A percentile compares a stretch with the other conserved stretches of the same genome.
Conservation (phyloP, 352 stramenopile genomes). For the Ophiocytium majus region DNA sequence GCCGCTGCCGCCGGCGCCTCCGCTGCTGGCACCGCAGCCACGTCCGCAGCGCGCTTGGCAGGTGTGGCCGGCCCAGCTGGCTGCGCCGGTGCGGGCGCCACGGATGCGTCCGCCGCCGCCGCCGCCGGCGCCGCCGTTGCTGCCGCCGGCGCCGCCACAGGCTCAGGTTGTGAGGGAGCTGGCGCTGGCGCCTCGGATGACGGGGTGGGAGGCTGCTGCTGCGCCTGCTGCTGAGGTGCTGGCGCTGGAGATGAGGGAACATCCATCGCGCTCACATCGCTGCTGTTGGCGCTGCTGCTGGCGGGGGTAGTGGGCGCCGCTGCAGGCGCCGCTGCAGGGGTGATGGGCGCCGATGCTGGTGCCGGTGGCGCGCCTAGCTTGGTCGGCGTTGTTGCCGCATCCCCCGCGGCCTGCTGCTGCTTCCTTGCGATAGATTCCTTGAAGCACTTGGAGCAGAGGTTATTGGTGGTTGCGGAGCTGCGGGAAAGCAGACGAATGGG, state of each 20-base stretch:
- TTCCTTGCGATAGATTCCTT: constrained; percentile 18
- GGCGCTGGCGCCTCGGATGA: not conserved
- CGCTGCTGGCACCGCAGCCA: not conserved
- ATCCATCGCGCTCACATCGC: not conserved
- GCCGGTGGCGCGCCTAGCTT: too few relatives aligned
- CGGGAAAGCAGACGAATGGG: not conserved
- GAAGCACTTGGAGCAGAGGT: constrained; percentile 54
- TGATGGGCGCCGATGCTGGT: constrained; percentile 18
- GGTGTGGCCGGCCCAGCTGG: not conserved
- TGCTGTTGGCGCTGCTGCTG: not conserved
- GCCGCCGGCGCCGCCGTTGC: not conserved
- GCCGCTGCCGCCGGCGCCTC: not conserved
- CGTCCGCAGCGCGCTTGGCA: not conserved
- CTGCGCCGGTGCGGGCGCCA: not conserved
- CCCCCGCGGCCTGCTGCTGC: not conserved
- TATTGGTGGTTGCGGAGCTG: constrained; percentile 44
- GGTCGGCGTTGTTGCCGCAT: not conserved
- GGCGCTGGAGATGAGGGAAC: not conserved
- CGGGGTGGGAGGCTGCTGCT: not conserved
- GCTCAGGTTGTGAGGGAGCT: too few relatives aligned
- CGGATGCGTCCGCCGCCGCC: not conserved
- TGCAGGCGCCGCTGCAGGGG: too few relatives aligned
- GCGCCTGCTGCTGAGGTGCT: not conserved
- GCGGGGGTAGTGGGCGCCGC: not conserved
- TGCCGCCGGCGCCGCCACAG: not conserved